These are phyloP conservation scores for Neodidymelliopsis sp. DNA, from an alignment of 2,329 filamentous ascomycete genomes.

Conservation along the genomic window DNA sequence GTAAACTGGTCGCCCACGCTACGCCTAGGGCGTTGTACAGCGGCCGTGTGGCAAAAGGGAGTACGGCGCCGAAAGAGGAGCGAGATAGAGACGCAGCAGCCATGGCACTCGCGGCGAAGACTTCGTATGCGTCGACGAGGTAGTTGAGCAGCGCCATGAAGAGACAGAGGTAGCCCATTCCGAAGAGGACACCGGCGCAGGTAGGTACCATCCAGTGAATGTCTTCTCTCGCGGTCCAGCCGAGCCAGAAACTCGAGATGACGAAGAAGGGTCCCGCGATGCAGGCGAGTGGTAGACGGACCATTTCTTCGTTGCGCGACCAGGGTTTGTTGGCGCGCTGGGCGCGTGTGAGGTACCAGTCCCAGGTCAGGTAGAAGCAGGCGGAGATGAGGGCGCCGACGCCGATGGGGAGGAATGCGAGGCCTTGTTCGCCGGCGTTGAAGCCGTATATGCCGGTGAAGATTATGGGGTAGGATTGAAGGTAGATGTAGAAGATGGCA, in stretches of 20 bases:
- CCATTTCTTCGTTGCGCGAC: slow-evolving; percentile 69
- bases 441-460: slow-evolving; percentile 70
- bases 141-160: slow-evolving; percentile 68
- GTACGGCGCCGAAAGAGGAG: slow-evolving; percentile 74
- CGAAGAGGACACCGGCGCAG: slow-evolving; percentile 53
- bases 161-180: slow-evolving; percentile 57
- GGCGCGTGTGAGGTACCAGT: slow-evolving; percentile 64
- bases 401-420: slow-evolving; percentile 74
- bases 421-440: slow-evolving; percentile 68
- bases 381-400: slow-evolving; percentile 67
- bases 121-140: slow-evolving; percentile 70
- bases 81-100: slow-evolving; percentile 84
- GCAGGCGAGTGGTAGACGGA: slow-evolving; percentile 74
- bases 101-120: slow-evolving; percentile 78
- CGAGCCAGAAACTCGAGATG: slow-evolving; percentile 52
- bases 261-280: slow-evolving; percentile 70
- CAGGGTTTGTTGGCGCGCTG: slow-evolving; percentile 60
- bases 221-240: slow-evolving; percentile 49
- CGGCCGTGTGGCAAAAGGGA: slow-evolving; percentile 56
- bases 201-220: slow-evolving; percentile 56
- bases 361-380: slow-evolving; percentile 70
- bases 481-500: slow-evolving; percentile 74
- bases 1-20: slow-evolving; percentile 67
- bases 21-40: slow-evolving; percentile 75
- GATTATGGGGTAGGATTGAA: slow-evolving; percentile 75